Evolutionary conservation across 306 rosid genomes (phyloP), one percentile per base, ranked within the genome.

Genomic region (Prunus mume): DNA sequence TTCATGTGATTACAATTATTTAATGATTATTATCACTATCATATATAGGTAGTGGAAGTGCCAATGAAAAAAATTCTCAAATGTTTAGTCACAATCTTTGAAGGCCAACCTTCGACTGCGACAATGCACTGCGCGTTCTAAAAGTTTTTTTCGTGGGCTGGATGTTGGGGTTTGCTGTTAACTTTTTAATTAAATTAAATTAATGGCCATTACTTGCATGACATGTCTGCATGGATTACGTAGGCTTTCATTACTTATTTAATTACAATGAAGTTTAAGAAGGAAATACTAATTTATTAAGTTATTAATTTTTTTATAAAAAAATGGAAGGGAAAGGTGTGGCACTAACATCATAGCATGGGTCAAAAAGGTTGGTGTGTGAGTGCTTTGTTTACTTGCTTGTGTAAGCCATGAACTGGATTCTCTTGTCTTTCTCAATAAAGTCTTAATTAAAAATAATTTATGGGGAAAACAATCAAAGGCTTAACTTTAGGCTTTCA

Each of bases 161-260:
- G 85, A 88, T 83, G 85, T 10, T 18, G 5, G 68, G 41, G 41
- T 30, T 64, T 24, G 47, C 66, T 46, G 58, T 62, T 76, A 19
- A 77, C 60, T 45, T 71, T 20, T 65, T 73, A 66, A 69, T 10
- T 60, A 73, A 24, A 28, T 45, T 54, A 63, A 22, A 49, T 14
- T 12, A 25, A 13, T 68, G 34, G 30, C 85, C 79, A 73, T 63
- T 79, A 67, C 79, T 63, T 84, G 66, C 78, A 76, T 81, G 85
- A 78, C 92, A 85, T 24, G 80, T 81, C 84, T 87, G 97, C 90
- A 86, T 86, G 91, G 86, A 65, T 75, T 78, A 85, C 90, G 79
- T 68, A 78, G 81, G 30, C 77, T 49, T 79, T 47, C 80, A 34
- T 54, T 69, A 12, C 28, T 69, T 63, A 65, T n/a, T 46, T 30